Percentiles rank a stretch among this genome's conserved stretches.
phyloP scores from a whole-genome alignment of 2,329 filamentous ascomycete species.

The Colletotrichum cereale region DNA sequence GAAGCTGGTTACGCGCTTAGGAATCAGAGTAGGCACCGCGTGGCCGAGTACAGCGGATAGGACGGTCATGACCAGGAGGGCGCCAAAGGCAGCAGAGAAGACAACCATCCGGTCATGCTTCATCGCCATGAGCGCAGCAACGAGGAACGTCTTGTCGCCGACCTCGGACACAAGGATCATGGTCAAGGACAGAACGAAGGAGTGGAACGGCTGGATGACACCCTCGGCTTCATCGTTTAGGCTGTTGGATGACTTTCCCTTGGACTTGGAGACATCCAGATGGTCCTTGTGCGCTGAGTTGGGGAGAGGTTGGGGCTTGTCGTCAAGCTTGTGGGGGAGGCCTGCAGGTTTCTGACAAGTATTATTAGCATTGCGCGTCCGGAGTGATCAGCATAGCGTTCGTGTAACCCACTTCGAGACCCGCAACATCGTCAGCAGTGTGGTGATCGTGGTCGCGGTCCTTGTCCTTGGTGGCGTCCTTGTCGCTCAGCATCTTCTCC shows the following conservation, averaged over 20 bases:
- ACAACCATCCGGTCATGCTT: slow-evolving; percentile 94
- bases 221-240: slow-evolving; percentile 63
- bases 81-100: slow-evolving; percentile 93
- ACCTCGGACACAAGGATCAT: slow-evolving; percentile 99
- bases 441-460: slow-evolving; percentile 55
- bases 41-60: slow-evolving; percentile 94
- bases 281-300: slow-evolving; percentile 75
- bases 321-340: slow-evolving; percentile 82
- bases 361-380: slow-evolving; percentile 19
- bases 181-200: slow-evolving; percentile 89
- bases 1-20: slow-evolving; percentile 91
- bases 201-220: slow-evolving; percentile 85
- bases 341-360: slow-evolving; percentile 78
- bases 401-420: slow-evolving; percentile 67
- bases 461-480: slow-evolving; percentile 57
- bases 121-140: slow-evolving; percentile 99
- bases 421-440: slow-evolving; percentile 57
- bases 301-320: slow-evolving; percentile 78
- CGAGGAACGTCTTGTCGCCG: slow-evolving; percentile 98
- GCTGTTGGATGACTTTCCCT: slow-evolving; percentile 48
- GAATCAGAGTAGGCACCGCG: slow-evolving; percentile 88
- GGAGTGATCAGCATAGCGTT: background rate
- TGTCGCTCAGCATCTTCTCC: slow-evolving; percentile 68
- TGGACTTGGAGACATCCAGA: slow-evolving; percentile 61
- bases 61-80: slow-evolving; percentile 93